Evolutionary conservation across 768 basidiomycete genomes (phyloP), one percentile per base, ranked within the genome.

Genomic region (Psilocybe cubensis): DNA sequence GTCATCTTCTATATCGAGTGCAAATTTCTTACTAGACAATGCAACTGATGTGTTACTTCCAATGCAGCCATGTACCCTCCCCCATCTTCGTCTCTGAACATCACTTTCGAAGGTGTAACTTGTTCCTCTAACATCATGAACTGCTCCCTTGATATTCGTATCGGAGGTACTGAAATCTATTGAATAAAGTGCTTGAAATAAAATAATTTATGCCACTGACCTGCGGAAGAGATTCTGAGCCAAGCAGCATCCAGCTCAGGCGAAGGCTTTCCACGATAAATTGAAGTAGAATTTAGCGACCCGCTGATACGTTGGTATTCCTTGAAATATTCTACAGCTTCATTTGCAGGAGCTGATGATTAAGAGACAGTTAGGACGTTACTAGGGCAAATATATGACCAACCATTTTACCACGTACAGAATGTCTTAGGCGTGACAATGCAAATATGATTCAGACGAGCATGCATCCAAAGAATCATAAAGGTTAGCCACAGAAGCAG

Each of bases 311-410:
- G 10, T 25, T 4, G 54, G 33, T 45, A 23, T 20, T 58, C 53
- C 20, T 58, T 29, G 3, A 46, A 33, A 27, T 62, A 55, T 14
- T 62, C 61, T 2, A 58, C 35, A 1, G 54, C 61, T 7, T 28
- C 42, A 31, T 62, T 62, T 0, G 61, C 56, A 11, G 61, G 61
- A 28, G 61, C 61, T 62, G 10, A n/a, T n/a, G n/a, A n/a, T n/a
- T n/a, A n/a, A n/a, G n/a, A n/a, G n/a, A n/a, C n/a, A n/a, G n/a
- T n/a, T n/a, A n/a, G n/a, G n/a, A n/a, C n/a, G n/a, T n/a, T n/a
- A n/a, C n/a, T n/a, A n/a, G n/a, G n/a, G n/a, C n/a, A n/a, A n/a
- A n/a, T n/a, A n/a, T n/a, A n/a, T n/a, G n/a, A n/a, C n/a, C n/a
- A n/a, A n/a, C n/a, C n/a, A n/a, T n/a, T n/a, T n/a, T n/a, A n/a